phyloP scores from a whole-genome alignment of 352 stramenopile genomes.

The Salisapilia sapeloensis region DNA sequence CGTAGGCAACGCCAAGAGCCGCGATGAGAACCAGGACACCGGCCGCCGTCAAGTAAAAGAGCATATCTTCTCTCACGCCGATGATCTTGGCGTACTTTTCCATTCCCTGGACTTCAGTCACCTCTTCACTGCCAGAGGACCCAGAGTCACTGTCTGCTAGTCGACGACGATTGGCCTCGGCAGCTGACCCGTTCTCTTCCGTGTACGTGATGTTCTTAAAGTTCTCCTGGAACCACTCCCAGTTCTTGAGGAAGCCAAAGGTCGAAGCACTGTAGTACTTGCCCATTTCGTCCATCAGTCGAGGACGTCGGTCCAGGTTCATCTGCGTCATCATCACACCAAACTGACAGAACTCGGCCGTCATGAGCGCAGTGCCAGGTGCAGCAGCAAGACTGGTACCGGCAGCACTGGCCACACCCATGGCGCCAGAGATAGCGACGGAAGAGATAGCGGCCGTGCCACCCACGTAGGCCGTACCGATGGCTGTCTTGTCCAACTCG shows the following conservation, averaged over 20 bases:
- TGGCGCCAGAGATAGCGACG: slow-evolving; percentile 32
- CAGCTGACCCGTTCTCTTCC: slow-evolving; percentile 4
- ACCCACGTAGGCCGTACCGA: slow-evolving; percentile 28
- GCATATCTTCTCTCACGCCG: slow-evolving; percentile 51
- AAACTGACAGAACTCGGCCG: slow-evolving; percentile 66
- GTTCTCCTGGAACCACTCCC: slow-evolving; percentile 34
- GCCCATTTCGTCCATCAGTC: slow-evolving; percentile 62
- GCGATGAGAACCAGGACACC: slow-evolving; percentile 34
- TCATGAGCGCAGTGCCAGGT: slow-evolving; percentile 47
- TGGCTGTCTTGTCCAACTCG: slow-evolving; percentile 49
- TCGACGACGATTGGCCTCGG: slow-evolving; percentile 8
- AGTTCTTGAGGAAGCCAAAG: slow-evolving; percentile 51
- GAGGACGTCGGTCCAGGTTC: slow-evolving; percentile 57
- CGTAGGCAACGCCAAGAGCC: slow-evolving; percentile 28
- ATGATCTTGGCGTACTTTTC: slow-evolving; percentile 63
- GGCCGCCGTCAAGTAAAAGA: slow-evolving; percentile 67
- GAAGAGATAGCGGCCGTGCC: slow-evolving; percentile 39
- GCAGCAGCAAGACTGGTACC: slow-evolving; percentile 38
- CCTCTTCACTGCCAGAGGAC: slow-evolving; percentile 7
- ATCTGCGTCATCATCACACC: slow-evolving; percentile 74
- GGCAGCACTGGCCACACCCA: slow-evolving; percentile 40
- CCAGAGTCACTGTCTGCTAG: slow-evolving; percentile 6
- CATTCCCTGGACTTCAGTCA: slow-evolving; percentile 39
- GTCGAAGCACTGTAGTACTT: slow-evolving; percentile 41
- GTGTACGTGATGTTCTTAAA: slow-evolving; percentile 4